Evolutionary conservation across 1,139 yeast genomes (phyloP).

Genomic region (Waltiozyma sp.): DNA sequence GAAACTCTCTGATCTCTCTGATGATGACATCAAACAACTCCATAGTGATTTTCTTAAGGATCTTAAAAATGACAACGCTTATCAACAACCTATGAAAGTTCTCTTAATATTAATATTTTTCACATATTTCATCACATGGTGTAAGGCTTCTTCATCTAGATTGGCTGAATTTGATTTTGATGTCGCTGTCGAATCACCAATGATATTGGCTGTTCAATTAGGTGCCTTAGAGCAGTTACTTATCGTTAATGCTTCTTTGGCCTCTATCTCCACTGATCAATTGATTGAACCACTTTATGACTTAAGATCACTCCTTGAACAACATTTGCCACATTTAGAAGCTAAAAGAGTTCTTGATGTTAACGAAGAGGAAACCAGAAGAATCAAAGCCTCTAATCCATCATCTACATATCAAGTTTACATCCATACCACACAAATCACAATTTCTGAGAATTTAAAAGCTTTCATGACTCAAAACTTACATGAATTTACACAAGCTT

Average conservation of each 20-base stretch:
- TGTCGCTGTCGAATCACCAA: conserved; percentile 36
- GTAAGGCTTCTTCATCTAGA: conserved; percentile 39
- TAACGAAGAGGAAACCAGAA: conserved; percentile 40
- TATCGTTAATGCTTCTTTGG: conserved; percentile 21
- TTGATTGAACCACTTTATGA: conserved; percentile 44
- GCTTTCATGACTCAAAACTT: conserved; percentile 10
- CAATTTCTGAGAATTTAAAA: conserved; percentile 14
- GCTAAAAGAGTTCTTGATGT: conserved; percentile 35
- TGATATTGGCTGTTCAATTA: conserved; percentile 39
- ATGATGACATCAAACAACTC: conserved; percentile 24
- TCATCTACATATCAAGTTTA: conserved; percentile 12
- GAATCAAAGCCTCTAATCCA: conserved; percentile 43
- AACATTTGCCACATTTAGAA: conserved; percentile 44
- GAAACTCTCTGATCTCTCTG: conserved; percentile 21
- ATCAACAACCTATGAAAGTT: conserved; percentile 46
- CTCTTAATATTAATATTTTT: conserved; percentile 50
- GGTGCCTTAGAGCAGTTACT: conserved; percentile 80
- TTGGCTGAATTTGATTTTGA: conserved; percentile 31
- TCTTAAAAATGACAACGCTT: conserved; percentile 26
- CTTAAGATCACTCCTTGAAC: conserved; percentile 56
- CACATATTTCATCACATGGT: conserved; percentile 61
- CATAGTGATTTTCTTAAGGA: conserved; percentile 24
- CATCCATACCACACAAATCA: conserved; percentile 10
- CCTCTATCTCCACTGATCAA: conserved; percentile 38
- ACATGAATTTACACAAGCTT: conserved; percentile 46